Base-by-base conservation (phyloP, 495 filamentous ascomycete species). In the Annulohypoxylon stygium region DNA sequence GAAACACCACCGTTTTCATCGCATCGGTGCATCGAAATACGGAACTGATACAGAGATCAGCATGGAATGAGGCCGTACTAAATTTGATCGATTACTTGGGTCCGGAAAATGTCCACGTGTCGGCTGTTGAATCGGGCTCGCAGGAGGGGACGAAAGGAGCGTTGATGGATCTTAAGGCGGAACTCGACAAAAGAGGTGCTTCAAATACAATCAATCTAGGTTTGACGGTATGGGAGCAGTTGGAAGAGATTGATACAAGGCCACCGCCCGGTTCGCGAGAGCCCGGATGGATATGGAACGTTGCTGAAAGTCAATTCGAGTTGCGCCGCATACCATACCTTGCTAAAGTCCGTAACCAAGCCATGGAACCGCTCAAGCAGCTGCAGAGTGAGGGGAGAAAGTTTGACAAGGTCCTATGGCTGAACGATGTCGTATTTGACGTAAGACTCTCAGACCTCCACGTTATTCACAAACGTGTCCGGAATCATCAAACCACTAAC, bases 341-440 rank as follows among this genome's bases (percentile, higher is more conserved):
- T n/a, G 84, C 92, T 0, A 82, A 80, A 2, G 73, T 91, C 48
- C 86, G 92, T 47, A 93, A 94, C 78, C 69, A 81, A 67, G 86
- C 85, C 34, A 84, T 90, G 76, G 79, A 82, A 65, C 78, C 78
- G 50, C 69, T 80, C 37, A 75, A 69, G 61, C 65, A 73, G 69
- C 77, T 89, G 34, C 79, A 78, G 26, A 73, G 80, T 18, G 51
- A 76, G 25, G 85, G 85, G 26, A 74, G 80, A 23, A 83, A 62
- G 18, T 93, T 92, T 78, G 90, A 93, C 75, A 89, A 86, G 77
- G 78, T 94, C n/a, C 80, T 94, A 3, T 94, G 90, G 81, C 74
- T 94, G 37, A 93, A 93, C 80, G 91, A 93, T 79, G 89, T 93
- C 12, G 90, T 90, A 8, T 93, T 94, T 71, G 78, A 80, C 50